Evolutionary conservation across 768 basidiomycete species (phyloP).

Genomic region (Tylopilus balloui): DNA sequence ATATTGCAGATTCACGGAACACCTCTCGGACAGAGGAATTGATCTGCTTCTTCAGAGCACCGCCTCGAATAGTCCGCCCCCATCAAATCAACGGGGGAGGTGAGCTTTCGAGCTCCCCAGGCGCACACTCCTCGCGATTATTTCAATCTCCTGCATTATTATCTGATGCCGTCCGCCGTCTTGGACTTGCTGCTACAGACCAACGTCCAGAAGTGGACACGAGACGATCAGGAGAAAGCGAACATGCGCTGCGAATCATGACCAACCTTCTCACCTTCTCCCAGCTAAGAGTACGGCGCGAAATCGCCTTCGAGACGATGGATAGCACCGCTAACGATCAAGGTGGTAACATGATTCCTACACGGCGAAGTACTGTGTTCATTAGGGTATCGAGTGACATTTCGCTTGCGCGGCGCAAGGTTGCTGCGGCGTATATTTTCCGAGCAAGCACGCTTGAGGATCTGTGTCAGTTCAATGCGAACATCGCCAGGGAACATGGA

Average conservation of each 20-base stretch:
- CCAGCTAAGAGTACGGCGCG: slow-evolving; percentile 38
- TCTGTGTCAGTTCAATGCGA: slow-evolving; percentile 58
- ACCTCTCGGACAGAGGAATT: slow-evolving; percentile 60
- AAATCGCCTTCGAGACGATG: slow-evolving; percentile 38
- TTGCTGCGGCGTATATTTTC: slow-evolving; percentile 63
- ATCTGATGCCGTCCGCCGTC: slow-evolving; percentile 67
- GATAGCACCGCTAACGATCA: slow-evolving; percentile 30
- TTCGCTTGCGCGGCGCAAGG: slow-evolving; percentile 44
- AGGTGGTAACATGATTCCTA: slow-evolving; percentile 26
- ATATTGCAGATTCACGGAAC: slow-evolving; percentile 1
- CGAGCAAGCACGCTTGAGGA: slow-evolving; percentile 37
- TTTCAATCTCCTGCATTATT: slow-evolving; percentile 65
- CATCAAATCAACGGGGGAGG: slow-evolving; percentile 30
- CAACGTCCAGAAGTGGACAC: slow-evolving; percentile 38
- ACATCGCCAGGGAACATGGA: slow-evolving; percentile 52
- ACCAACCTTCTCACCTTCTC: slow-evolving; percentile 67
- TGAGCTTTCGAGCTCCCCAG: slow-evolving; percentile 49
- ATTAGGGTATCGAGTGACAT: slow-evolving; percentile 50
- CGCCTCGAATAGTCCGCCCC: slow-evolving; percentile 67
- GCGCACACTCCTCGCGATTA: slow-evolving; percentile 28
- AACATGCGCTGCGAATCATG: slow-evolving; percentile 70
- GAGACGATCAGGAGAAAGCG: slow-evolving; percentile 45
- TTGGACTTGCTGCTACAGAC: slow-evolving; percentile 60
- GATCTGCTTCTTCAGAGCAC: slow-evolving; percentile 79
- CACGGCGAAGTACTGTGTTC: slow-evolving; percentile 54